Evolutionary conservation across 345 rosid genomes (phyloP).

Genomic region (Gossypium sturtianum): DNA sequence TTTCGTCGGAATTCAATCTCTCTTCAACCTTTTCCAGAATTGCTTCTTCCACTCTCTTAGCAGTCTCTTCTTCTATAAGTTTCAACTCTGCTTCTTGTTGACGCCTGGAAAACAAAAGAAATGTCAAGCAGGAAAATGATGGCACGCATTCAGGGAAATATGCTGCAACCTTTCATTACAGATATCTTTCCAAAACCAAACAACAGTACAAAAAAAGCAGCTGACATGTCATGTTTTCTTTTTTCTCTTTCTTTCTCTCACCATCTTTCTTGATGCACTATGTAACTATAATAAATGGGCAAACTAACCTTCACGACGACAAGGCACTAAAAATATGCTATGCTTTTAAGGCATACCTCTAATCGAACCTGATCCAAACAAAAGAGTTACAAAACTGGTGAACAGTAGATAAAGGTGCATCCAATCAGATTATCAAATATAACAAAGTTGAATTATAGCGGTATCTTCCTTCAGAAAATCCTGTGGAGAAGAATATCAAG

Average conservation of each 20-base stretch:
- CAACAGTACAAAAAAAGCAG: constrained; percentile 21
- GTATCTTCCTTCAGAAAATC: constrained; percentile 83
- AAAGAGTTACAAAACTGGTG: constrained; percentile 65
- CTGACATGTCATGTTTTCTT: constrained; percentile 17
- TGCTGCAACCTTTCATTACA: constrained; percentile 18
- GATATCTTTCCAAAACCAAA: constrained; percentile 34
- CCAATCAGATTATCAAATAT: constrained; percentile 65
- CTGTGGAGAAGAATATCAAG: constrained; percentile 74
- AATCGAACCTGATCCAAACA: constrained; percentile 82
- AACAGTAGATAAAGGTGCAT: constrained; percentile 61
- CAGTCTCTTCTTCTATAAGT: constrained; percentile 89
- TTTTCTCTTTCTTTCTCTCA: constrained; percentile 9
- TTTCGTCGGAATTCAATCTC: constrained; percentile 66
- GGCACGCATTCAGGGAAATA: constrained; percentile 8
- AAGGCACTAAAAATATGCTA: constrained; percentile 49
- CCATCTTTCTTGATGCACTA: constrained; percentile 17
- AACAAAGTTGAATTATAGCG: constrained; percentile 63
- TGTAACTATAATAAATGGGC: constrained; percentile 35
- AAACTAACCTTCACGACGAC: constrained; percentile 55
- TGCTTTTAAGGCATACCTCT: constrained; percentile 78
- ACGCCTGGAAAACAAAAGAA: constrained; percentile 56
- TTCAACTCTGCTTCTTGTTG: constrained; percentile 85
- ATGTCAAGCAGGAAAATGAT: constrained; percentile 33
- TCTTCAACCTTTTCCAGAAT: constrained; percentile 69
- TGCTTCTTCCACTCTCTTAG: constrained; percentile 78